phyloP scores from a whole-genome alignment of 2,329 filamentous ascomycete genomes.

The Exophiala xenobiotica region DNA sequence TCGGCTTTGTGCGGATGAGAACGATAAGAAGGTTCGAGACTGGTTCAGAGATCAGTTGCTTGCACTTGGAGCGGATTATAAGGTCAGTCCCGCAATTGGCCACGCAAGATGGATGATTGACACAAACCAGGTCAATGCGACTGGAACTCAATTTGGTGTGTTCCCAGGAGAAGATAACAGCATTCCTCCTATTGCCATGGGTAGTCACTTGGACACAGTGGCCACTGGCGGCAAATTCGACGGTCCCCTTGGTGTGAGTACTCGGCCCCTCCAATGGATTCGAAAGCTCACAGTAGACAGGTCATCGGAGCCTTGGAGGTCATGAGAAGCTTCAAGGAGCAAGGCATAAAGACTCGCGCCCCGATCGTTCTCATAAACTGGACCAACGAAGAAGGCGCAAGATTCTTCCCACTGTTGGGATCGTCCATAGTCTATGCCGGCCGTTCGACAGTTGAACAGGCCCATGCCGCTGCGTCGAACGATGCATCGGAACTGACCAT shows the following conservation, averaged over 20 bases:
- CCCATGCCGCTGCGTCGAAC: conserved; percentile 11
- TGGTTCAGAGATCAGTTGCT: conserved; percentile 32
- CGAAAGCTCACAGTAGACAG: conserved; percentile 2
- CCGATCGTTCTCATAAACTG: conserved; percentile 33
- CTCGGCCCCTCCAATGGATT: too few relatives aligned
- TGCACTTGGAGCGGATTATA: conserved; percentile 31
- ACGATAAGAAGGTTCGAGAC: conserved; percentile 32
- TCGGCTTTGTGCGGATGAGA: conserved; percentile 23
- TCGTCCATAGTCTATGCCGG: conserved; percentile 24
- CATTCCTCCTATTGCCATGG: conserved; percentile 34
- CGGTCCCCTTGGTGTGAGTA: conserved; percentile 28
- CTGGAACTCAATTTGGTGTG: conserved; percentile 38
- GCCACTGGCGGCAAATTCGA: conserved; percentile 33
- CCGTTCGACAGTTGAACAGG: conserved; percentile 13
- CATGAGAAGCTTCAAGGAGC: conserved; percentile 39
- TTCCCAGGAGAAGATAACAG: conserved; percentile 30
- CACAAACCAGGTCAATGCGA: conserved; percentile 34
- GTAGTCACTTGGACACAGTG: conserved; percentile 31
- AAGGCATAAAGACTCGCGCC: conserved; percentile 30
- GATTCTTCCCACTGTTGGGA: conserved; percentile 22
- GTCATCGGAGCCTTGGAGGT: conserved; percentile 36
- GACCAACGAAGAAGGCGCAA: conserved; percentile 32
- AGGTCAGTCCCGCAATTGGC: conserved; percentile 4
- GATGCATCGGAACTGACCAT: conserved; percentile 19
- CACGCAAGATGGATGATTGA: background rate